Evolutionary conservation across 305 asterid genomes (phyloP).

Genomic region (Vinca major): DNA sequence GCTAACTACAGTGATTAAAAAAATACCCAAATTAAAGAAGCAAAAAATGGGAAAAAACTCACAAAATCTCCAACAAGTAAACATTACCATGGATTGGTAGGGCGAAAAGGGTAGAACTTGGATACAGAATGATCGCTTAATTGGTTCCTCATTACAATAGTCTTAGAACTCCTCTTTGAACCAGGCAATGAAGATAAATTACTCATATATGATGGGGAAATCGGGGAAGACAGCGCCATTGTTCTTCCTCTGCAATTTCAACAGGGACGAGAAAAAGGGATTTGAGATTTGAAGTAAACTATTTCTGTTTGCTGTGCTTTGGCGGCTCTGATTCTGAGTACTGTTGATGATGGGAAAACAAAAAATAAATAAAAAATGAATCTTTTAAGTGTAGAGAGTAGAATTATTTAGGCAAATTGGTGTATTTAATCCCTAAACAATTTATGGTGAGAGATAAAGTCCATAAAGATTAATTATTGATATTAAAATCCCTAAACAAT

Average conservation of each 20-base stretch:
- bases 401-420: no score
- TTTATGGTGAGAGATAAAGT: no score
- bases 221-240: slow-evolving; percentile 18
- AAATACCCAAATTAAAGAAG: neutral
- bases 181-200: slow-evolving; percentile 5
- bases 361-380: neutral
- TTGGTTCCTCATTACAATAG: neutral
- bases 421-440: no score
- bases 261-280: no score
- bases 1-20: neutral
- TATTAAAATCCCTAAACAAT: no score
- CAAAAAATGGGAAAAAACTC: neutral
- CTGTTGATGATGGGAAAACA: neutral
- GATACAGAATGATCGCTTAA: neutral
- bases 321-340: neutral
- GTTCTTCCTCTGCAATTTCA: no score
- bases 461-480: no score
- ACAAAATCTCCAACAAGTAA: neutral
- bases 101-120: slow-evolving; percentile 12
- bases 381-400: no score
- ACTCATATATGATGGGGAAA: slow-evolving; percentile 5
- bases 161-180: neutral
- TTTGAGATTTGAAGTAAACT: no score
- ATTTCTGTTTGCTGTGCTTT: neutral
- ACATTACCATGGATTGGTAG: slow-evolving; percentile 13